Evolutionary conservation across 2,329 filamentous ascomycete genomes (phyloP).

Genomic region (Metarhizium rileyi): DNA sequence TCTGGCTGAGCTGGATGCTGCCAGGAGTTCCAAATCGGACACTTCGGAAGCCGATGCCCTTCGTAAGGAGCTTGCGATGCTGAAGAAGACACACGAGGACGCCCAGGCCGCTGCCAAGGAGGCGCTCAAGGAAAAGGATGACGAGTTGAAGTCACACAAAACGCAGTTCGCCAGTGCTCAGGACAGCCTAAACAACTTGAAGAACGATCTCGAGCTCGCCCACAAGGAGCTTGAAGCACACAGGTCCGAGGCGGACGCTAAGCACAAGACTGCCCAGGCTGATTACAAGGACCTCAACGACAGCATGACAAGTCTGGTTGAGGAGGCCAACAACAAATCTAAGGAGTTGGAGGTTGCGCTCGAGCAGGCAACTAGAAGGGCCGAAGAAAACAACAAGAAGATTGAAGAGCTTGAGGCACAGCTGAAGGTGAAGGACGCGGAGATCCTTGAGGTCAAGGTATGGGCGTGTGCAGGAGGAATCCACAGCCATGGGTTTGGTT

Average conservation of each 20-base stretch:
- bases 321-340: slow-evolving; percentile 46
- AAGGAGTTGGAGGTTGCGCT: slow-evolving; percentile 42
- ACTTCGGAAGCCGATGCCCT: slow-evolving; percentile 44
- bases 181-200: slow-evolving; percentile 19
- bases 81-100: slow-evolving; percentile 38
- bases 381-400: slow-evolving; percentile 38
- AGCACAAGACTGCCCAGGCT: slow-evolving; percentile 44
- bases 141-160: slow-evolving; percentile 25
- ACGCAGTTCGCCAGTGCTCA: slow-evolving; percentile 27
- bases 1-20: slow-evolving; percentile 50
- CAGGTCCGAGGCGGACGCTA: slow-evolving; percentile 39
- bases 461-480: neutral
- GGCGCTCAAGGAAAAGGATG: slow-evolving; percentile 25
- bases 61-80: slow-evolving; percentile 36
- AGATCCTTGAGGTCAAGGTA: slow-evolving; percentile 53
- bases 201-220: slow-evolving; percentile 35
- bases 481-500: neutral
- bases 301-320: slow-evolving; percentile 48
- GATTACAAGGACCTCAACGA: slow-evolving; percentile 56
- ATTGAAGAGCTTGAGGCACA: slow-evolving; percentile 42
- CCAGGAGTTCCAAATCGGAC: slow-evolving; percentile 45
- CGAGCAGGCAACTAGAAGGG: slow-evolving; percentile 33
- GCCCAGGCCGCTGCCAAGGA: slow-evolving; percentile 25
- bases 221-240: slow-evolving; percentile 45
- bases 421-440: slow-evolving; percentile 53